Evolutionary conservation across 768 basidiomycete species (phyloP), one percentile per base, ranked within the genome.

Genomic region (Leucocoprinus leucothites): DNA sequence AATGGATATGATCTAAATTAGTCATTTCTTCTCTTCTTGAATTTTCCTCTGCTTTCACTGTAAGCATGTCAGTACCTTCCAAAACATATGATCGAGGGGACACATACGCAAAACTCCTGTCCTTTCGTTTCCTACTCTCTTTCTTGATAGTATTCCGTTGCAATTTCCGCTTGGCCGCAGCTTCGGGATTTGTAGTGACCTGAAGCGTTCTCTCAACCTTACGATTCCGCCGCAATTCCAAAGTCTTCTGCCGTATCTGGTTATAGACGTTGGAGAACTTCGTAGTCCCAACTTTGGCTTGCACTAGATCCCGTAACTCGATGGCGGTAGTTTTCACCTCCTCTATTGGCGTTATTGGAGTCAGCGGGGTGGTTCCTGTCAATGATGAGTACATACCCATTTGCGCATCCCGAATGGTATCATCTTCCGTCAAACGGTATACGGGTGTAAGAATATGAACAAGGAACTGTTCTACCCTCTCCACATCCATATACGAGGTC

Each of bases 221-320:
- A 26, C 96, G 77, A 44, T 89, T 91, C 52, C 86, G 79, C 53
- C 86, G 80, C 13, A 91, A 78, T 22, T 76, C 79, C 21, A 86
- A 69, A 1, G 82, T 81, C 26, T 81, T 75, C 65, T 93, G 87
- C 36, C 94, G 79, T 52, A 98, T 87, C 57, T 80, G 80, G 60
- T 85, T 93, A 74, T 97, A 97, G 0, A 80, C 79, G 9, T 69
- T 68, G 1, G 94, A 82, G 69, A 97, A 98, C 61, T 81, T 83
- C 7, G 89, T 89, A n/a, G 85, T 82, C 31, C 95, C 94, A 42
- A 98, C 87, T 78, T 92, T 93, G 44, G 71, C 68, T 66, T 94
- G 95, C 3, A 99, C 72, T 5, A 98, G 81, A 53, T 94, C 93
- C 58, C 91, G 88, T 21, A 98, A 73, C 69, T 99, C 95, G 9